Conservation (phyloP, 768 basidiomycete genomes). For the Crassisporium funariophilum region DNA sequence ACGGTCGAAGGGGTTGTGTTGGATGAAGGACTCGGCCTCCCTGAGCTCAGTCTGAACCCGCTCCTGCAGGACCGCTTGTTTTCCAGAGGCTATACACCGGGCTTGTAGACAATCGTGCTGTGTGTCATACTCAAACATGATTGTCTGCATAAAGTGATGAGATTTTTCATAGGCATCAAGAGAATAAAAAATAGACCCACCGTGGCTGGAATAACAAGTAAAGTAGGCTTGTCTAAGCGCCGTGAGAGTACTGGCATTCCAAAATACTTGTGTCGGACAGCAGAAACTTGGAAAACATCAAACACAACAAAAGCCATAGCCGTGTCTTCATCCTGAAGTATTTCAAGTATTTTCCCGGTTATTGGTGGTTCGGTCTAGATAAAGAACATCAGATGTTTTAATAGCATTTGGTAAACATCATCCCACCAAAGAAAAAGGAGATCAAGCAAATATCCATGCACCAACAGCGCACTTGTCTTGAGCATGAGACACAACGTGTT, state of each 20-base stretch:
- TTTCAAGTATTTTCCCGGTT: constrained; percentile 21
- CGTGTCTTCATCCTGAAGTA: constrained; percentile 15
- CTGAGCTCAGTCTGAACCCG: constrained; percentile 3
- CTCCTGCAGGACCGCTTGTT: constrained; percentile 8
- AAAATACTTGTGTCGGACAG: constrained; percentile 18
- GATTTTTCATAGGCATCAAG: neutral
- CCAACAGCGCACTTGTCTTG: constrained; percentile 22
- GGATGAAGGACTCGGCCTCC: constrained; percentile 5
- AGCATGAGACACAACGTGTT: constrained; percentile 17
- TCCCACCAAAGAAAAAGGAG: constrained; percentile 13
- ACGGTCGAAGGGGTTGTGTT: constrained; percentile 7
- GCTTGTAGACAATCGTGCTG: constrained; percentile 13
- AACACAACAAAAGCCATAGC: constrained; percentile 14
- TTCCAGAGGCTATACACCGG: constrained; percentile 13
- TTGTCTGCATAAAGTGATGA: neutral
- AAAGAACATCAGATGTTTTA: neutral
- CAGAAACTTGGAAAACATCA: constrained; percentile 19
- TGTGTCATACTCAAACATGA: constrained; percentile 10
- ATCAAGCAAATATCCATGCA: constrained; percentile 27
- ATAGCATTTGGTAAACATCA: neutral
- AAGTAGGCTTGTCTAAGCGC: constrained; percentile 7
- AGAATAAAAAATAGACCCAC: neutral
- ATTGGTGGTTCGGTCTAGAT: constrained; percentile 9
- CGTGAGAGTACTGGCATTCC: constrained; percentile 24
- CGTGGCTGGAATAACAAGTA: constrained; percentile 10